Percentiles rank a stretch among this genome's conserved stretches.
These are phyloP conservation scores for Leptographium procerum DNA, from an alignment of 2,329 filamentous ascomycete genomes.

Conservation along the genomic window DNA sequence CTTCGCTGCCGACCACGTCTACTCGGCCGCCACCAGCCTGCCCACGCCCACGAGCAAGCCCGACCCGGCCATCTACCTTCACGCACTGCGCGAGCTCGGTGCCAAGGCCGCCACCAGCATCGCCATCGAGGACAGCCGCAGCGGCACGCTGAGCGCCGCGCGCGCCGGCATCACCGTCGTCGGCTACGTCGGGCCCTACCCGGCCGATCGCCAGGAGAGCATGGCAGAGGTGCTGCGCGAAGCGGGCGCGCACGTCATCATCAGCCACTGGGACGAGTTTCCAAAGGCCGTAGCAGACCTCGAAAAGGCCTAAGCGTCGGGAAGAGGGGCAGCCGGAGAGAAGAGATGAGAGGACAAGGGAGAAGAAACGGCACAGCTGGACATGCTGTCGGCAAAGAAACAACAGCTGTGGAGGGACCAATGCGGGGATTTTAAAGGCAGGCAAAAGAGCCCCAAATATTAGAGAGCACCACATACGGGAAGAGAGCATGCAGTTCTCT, in stretches of 20 bases:
- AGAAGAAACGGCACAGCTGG: not conserved
- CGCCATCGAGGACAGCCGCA: conserved; percentile 82
- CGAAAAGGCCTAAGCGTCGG: conserved; percentile 28
- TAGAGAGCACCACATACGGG: too few relatives aligned
- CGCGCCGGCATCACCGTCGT: conserved; percentile 71
- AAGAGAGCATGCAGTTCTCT: too few relatives aligned
- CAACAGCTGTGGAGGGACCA: not conserved
- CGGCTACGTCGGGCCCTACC: conserved; percentile 76
- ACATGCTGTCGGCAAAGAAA: not conserved
- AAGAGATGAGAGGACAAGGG: not conserved
- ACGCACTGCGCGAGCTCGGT: conserved; percentile 62
- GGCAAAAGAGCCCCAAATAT: too few relatives aligned
- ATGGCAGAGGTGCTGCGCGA: conserved; percentile 52
- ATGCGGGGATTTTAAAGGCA: too few relatives aligned
- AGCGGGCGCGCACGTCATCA: conserved; percentile 52
- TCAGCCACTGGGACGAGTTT: conserved; percentile 48
- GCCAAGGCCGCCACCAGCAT: conserved; percentile 62
- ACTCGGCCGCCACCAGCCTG: conserved; percentile 71
- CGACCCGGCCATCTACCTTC: conserved; percentile 77
- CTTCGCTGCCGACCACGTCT: conserved; percentile 64
- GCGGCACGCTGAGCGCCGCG: conserved; percentile 61
- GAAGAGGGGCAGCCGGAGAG: conserved; percentile 9
- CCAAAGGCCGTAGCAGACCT: conserved; percentile 34
- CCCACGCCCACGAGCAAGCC: conserved; percentile 78
- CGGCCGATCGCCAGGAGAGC: conserved; percentile 45